A percentile compares a stretch with the other conserved stretches of the same genome.
These are phyloP conservation scores for Wallemia ichthyophaga DNA, from an alignment of 1,284 basidiomycete genomes.

Conservation along the genomic window DNA sequence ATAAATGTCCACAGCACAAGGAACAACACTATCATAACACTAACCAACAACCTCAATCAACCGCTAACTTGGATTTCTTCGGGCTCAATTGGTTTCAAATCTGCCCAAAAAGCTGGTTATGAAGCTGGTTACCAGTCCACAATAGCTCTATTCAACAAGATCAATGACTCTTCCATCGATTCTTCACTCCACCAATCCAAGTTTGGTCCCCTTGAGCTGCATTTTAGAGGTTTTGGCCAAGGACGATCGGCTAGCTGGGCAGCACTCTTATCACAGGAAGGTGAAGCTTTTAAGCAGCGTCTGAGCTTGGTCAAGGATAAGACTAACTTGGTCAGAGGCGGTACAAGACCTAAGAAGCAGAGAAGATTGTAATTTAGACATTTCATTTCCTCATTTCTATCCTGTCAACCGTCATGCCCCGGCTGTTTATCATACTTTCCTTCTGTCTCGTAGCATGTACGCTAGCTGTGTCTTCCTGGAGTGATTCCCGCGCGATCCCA, in stretches of 20 bases:
- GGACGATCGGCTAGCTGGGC: neutral
- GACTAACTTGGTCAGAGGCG: neutral
- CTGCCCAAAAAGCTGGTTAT: neutral
- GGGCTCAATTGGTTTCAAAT: neutral
- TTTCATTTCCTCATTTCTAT: neutral
- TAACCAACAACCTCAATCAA: neutral
- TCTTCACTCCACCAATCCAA: neutral
- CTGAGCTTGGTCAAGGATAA: neutral
- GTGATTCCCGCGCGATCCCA: neutral
- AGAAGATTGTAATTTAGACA: neutral
- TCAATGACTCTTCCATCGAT: neutral
- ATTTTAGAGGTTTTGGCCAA: neutral
- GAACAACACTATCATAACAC: neutral
- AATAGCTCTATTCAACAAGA: neutral
- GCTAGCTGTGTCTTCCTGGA: neutral
- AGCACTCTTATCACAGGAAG: neutral
- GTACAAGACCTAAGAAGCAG: neutral
- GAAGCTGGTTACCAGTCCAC: neutral
- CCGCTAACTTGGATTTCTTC: neutral
- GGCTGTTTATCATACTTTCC: too few species aligned
- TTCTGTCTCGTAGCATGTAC: too few species aligned
- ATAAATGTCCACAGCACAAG: neutral
- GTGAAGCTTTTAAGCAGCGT: neutral
- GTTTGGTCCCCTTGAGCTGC: neutral
- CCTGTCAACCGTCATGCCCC: too few species aligned